Base-by-base conservation (phyloP, 2,329 filamentous ascomycete genomes). In the Thelonectria blattea region DNA sequence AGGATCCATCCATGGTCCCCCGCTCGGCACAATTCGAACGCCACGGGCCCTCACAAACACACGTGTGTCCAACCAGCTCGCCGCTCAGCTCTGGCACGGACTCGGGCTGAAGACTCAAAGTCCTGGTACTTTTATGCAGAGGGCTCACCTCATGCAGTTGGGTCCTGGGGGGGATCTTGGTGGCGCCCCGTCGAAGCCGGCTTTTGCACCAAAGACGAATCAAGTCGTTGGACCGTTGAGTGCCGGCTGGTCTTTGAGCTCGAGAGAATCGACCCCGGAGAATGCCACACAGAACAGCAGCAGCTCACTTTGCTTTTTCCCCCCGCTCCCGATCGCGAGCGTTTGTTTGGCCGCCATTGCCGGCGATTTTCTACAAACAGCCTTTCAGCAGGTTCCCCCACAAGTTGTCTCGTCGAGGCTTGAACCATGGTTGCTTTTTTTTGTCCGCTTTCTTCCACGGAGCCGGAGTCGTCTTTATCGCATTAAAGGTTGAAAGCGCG, bases 211-310 rank as follows among this genome's bases (percentile, higher is more conserved):
- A 50, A 56, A 53, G 27, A 45, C 64, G 65, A 68, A 70, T 68
- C 58, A 67, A 46, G 54, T 55, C 34, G 53, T 60, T 34, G 46
- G 52, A 41, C 24, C 39, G 37, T 52, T 37, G 45, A 53, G 37
- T 54, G 53, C 66, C 60, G 45, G 54, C 63, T 69, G 52, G 58
- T 68, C 60, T 50, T 66, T 64, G 60, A 61, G 61, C 63, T 58
- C 54, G 42, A 48, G 7, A 8, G 15, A n/a, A n/a, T 49, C 49
- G 50, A 47, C 50, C 56, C 51, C 48, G 43, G 41, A 51, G 34
- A 32, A 24, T 48, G 52, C 15, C 2, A 12, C 37, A 48, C 32
- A 22, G 15, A 41, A 47, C 42, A 41, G 43, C 24, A 11, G n/a
- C n/a, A n/a, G n/a, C n/a, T n/a, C 24, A 22, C 39, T 18, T 55